These are phyloP conservation scores for Bipolaris victoriae DNA, from an alignment of 2,329 filamentous ascomycete species.

Conservation along the genomic window DNA sequence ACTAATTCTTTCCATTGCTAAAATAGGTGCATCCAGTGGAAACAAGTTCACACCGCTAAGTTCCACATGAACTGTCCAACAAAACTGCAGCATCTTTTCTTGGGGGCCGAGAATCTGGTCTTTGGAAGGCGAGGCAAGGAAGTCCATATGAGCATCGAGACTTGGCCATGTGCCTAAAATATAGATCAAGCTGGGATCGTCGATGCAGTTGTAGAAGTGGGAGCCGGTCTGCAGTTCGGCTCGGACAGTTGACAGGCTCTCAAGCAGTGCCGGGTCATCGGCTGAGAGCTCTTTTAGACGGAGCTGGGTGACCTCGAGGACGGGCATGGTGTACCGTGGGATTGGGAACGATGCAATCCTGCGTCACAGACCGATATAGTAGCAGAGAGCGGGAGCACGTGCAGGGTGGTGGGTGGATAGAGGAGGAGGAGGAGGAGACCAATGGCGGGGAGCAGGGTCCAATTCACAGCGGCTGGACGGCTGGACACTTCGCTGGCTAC, in stretches of 20 bases:
- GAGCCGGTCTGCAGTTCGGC: slow-evolving; percentile 35
- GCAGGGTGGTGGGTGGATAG: neutral
- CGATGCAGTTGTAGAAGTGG: slow-evolving; percentile 38
- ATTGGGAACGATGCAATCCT: slow-evolving; percentile 22
- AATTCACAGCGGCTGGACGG: neutral
- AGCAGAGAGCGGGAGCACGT: slow-evolving; percentile 16
- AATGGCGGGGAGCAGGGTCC: neutral
- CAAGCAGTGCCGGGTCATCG: slow-evolving; percentile 29
- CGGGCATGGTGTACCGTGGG: slow-evolving; percentile 29
- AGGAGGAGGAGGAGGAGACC: neutral
- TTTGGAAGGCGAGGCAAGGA: slow-evolving; percentile 35
- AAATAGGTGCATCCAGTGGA: slow-evolving; percentile 34
- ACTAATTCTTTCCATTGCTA: slow-evolving; percentile 31
- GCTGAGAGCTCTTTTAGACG: slow-evolving; percentile 30
- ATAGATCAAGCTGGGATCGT: slow-evolving; percentile 37
- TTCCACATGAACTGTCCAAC: slow-evolving; percentile 38
- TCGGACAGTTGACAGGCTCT: slow-evolving; percentile 39
- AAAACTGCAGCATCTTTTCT: slow-evolving; percentile 38
- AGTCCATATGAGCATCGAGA: slow-evolving; percentile 36
- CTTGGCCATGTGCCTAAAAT: slow-evolving; percentile 42
- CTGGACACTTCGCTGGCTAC: neutral
- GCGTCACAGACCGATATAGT: slow-evolving; percentile 37
- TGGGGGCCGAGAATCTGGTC: slow-evolving; percentile 38
- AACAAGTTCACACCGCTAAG: slow-evolving; percentile 28
- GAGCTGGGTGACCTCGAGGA: slow-evolving; percentile 39